Evolutionary conservation across 495 filamentous ascomycete species (phyloP).

Genomic region (Tuber magnatum): DNA sequence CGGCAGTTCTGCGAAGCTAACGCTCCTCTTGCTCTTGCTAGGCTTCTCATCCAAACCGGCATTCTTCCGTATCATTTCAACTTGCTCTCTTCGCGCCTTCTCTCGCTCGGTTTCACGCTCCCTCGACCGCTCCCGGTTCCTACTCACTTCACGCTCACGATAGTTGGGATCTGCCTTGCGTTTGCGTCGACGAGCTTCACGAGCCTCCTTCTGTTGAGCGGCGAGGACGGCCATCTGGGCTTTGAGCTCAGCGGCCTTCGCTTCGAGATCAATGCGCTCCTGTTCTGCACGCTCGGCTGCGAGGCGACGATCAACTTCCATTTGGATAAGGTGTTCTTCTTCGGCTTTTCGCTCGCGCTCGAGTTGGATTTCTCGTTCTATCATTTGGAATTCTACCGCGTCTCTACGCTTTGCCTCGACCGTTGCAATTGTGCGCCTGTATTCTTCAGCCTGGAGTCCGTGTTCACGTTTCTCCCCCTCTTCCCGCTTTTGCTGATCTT

Average conservation of each 20-base stretch:
- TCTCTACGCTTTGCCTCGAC: constrained; percentile 6
- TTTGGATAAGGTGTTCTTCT: constrained; percentile 17
- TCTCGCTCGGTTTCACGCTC: constrained; percentile 26
- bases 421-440: not conserved
- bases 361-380: not conserved
- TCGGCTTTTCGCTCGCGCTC: constrained; percentile 18
- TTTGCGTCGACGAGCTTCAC: constrained; percentile 24
- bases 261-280: constrained; percentile 15
- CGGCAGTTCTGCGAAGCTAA: constrained; percentile 27
- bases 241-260: constrained; percentile 20
- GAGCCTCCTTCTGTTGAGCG: constrained; percentile 15
- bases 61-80: constrained; percentile 28
- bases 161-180: constrained; percentile 26
- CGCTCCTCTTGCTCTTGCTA: constrained; percentile 22
- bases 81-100: constrained; percentile 24
- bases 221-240: constrained; percentile 16
- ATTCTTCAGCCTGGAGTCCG: constrained; percentile 4
- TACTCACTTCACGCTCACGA: constrained; percentile 15
- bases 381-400: not conserved
- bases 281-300: constrained; percentile 13
- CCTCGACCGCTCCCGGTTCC: constrained; percentile 28
- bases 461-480: constrained; percentile 6
- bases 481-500: not conserved
- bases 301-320: constrained; percentile 24
- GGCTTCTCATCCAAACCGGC: constrained; percentile 27